Percentiles rank a stretch among this genome's conserved stretches.
Evolutionary conservation across 768 basidiomycete genomes (phyloP).

Genomic region (Leccinum imitatum): DNA sequence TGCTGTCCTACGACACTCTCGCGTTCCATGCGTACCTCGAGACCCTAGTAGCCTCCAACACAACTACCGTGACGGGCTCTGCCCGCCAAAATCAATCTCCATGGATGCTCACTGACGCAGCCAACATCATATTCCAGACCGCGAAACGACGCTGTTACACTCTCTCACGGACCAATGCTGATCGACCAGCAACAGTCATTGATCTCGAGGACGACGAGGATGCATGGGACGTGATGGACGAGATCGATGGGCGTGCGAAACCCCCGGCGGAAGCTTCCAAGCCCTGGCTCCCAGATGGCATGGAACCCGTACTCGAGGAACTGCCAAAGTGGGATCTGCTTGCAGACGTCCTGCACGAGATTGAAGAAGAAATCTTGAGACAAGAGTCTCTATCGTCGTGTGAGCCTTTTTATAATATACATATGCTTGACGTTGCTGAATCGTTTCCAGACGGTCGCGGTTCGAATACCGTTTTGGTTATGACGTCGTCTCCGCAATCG

Average conservation of each 20-base stretch:
- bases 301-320: conserved; percentile 89
- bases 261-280: conserved; percentile 12
- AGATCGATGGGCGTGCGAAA: conserved; percentile 34
- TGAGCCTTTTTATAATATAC: conserved; percentile 3
- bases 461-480: conserved; percentile 78
- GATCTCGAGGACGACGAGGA: conserved; percentile 64
- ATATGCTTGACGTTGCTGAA: neutral
- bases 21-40: conserved; percentile 92
- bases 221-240: conserved; percentile 70
- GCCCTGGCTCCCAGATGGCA: conserved; percentile 69
- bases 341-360: conserved; percentile 80
- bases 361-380: conserved; percentile 80
- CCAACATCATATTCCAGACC: conserved; percentile 77
- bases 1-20: conserved; percentile 87
- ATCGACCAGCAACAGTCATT: conserved; percentile 28
- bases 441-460: conserved; percentile 41
- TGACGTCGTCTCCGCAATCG: conserved; percentile 80
- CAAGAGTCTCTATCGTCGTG: conserved; percentile 43
- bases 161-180: conserved; percentile 35
- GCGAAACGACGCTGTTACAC: conserved; percentile 80
- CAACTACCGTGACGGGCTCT: conserved; percentile 47
- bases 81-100: conserved; percentile 70
- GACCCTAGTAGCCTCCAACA: conserved; percentile 69
- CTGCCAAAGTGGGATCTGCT: conserved; percentile 92
- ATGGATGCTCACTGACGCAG: conserved; percentile 92